A percentile compares a stretch with the other conserved stretches of the same genome.
These are phyloP conservation scores for Porogramme epimiltina DNA, from an alignment of 1,284 basidiomycete genomes.

Conservation along the genomic window DNA sequence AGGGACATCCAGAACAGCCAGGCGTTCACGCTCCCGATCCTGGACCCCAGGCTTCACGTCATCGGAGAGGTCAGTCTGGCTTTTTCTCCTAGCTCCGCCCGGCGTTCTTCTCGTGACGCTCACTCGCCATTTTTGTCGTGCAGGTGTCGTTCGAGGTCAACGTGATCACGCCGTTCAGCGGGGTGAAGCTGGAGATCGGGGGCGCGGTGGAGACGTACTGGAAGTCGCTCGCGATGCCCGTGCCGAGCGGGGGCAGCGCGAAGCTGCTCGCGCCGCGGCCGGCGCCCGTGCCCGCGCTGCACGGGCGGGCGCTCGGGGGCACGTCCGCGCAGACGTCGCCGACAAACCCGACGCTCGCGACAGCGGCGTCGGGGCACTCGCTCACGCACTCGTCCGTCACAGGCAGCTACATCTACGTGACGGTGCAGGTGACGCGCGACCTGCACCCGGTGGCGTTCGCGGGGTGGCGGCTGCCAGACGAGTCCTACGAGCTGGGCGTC, in stretches of 20 bases:
- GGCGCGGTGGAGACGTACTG: slow-evolving; percentile 96
- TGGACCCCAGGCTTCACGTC: slow-evolving; percentile 92
- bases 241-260: slow-evolving; percentile 24
- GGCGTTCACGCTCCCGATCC: slow-evolving; percentile 76
- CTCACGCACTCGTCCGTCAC: slow-evolving; percentile 86
- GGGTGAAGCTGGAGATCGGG: slow-evolving; percentile 94
- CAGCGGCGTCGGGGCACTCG: slow-evolving; percentile 47
- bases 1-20: slow-evolving; percentile 55
- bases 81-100: too few species aligned
- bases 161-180: slow-evolving; percentile 89
- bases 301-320: slow-evolving; percentile 30
- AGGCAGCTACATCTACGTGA: slow-evolving; percentile 84
- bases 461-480: slow-evolving; percentile 72
- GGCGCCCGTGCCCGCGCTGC: slow-evolving; percentile 20
- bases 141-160: slow-evolving; percentile 89
- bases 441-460: slow-evolving; percentile 83
- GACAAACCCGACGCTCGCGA: slow-evolving; percentile 50
- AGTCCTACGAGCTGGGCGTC: slow-evolving; percentile 78
- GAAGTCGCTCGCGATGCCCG: slow-evolving; percentile 80
- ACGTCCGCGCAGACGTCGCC: slow-evolving; percentile 70
- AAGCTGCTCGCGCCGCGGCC: slow-evolving; percentile 28
- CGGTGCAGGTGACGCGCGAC: slow-evolving; percentile 93
- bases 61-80: slow-evolving; percentile 79
- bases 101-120: too few species aligned
- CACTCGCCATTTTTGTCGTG: too few species aligned